Percentiles rank a stretch among this genome's conserved stretches.
phyloP scores from a whole-genome alignment of 495 filamentous ascomycete genomes.

The Annulohypoxylon moriforme region DNA sequence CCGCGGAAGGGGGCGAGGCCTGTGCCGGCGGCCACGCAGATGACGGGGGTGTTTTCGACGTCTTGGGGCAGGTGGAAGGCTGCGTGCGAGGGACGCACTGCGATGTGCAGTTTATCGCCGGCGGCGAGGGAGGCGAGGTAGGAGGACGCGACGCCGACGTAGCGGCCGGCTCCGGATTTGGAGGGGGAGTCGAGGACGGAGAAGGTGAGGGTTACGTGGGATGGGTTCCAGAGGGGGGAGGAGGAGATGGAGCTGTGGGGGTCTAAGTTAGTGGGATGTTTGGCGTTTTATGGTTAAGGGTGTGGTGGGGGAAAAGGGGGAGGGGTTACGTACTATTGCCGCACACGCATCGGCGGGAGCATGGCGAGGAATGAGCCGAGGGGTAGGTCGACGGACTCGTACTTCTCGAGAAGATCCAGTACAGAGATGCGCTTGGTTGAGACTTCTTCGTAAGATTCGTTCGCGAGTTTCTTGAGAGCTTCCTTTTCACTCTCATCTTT shows the following conservation, averaged over 20 bases:
- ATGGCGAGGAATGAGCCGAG: conserved; percentile 73
- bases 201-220: conserved; percentile 73
- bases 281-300: background rate
- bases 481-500: conserved; percentile 51
- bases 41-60: conserved; percentile 69
- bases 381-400: conserved; percentile 65
- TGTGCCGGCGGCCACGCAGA: conserved; percentile 69
- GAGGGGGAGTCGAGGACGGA: conserved; percentile 69
- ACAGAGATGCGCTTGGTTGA: conserved; percentile 68
- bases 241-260: conserved; percentile 74
- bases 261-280: conserved; percentile 24
- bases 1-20: conserved; percentile 76
- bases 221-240: conserved; percentile 69
- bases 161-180: conserved; percentile 58
- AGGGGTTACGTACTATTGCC: conserved; percentile 67
- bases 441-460: conserved; percentile 65
- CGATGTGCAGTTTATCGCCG: conserved; percentile 71
- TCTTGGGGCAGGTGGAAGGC: conserved; percentile 75
- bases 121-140: conserved; percentile 68
- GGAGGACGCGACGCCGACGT: conserved; percentile 68
- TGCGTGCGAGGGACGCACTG: conserved; percentile 67
- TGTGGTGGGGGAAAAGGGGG: background rate
- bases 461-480: conserved; percentile 61
- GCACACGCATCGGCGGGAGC: conserved; percentile 77
- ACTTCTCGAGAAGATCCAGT: conserved; percentile 72